Evolutionary conservation across 306 rosid genomes (phyloP), one percentile per base, ranked within the genome.

Genomic region (Fragaria ananassa): DNA sequence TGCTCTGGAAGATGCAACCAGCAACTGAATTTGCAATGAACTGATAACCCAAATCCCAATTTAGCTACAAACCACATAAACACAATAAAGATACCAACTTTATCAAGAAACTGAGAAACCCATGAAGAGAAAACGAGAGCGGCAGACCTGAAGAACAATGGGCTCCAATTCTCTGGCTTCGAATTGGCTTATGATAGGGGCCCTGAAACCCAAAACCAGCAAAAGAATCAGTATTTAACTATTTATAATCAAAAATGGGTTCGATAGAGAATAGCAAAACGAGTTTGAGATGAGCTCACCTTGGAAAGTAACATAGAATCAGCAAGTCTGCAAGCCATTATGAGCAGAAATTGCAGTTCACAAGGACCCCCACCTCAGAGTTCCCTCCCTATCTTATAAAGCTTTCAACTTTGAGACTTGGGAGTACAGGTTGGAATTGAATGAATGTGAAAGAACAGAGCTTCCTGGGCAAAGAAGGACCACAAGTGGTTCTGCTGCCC

Each of bases 311-410:
- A 70, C 47, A 78, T 46, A 53, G 97, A 90, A 87, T 88, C 90
- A 12, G 89, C 85, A 76, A 89, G 82, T 71, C 85, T 85, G 86
- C 83, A 89, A 81, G 96, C 96, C 97, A 92, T 92, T 76, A 12
- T 51, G 54, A 69, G 81, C 81, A 71, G 81, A 84, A 54, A 53
- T 60, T 54, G 71, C 35, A 69, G 76, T 71, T 78, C 78, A 65
- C 72, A 70, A 39, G 37, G 68, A 67, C 74, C 84, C 80, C 82
- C 58, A 0, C 72, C 10, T 68, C n/a, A 69, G 58, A 69, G 12
- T 4, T 35, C 37, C 13, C 79, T 37, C 41, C 8, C 79, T 31
- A 34, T 57, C 58, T 42, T 29, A 2, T 5, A 49, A 71, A 56
- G 49, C 62, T 60, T 25, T 67, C 11, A 42, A 31, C 34, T 61